Conservation (phyloP, 768 basidiomycete genomes). For the Pleurotus platypus region DNA sequence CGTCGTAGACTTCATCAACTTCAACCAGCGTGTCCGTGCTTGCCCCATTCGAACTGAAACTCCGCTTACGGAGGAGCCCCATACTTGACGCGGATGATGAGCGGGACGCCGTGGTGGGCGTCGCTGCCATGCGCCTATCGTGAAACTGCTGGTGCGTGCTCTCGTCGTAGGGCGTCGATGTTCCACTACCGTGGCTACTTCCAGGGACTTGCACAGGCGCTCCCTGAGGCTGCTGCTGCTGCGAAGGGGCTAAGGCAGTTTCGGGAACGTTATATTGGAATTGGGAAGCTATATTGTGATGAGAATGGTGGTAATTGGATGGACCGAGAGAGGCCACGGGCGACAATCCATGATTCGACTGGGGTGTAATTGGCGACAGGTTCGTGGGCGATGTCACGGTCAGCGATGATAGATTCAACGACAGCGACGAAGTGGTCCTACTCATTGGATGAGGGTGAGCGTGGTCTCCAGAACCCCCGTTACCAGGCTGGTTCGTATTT, state of each 20-base stretch:
- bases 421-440: conserved; percentile 39
- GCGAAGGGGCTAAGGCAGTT: conserved; percentile 16
- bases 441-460: conserved; percentile 16
- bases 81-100: conserved; percentile 5
- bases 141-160: conserved; percentile 16
- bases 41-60: conserved; percentile 46
- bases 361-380: conserved; percentile 55
- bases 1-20: conserved; percentile 34
- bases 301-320: conserved; percentile 33
- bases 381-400: conserved; percentile 64
- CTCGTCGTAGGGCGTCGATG: conserved; percentile 27
- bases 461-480: conserved; percentile 24
- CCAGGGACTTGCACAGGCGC: conserved; percentile 4
- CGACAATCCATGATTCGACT: conserved; percentile 30
- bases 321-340: conserved; percentile 63
- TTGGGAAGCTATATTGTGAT: conserved; percentile 38
- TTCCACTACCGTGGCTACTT: conserved; percentile 10
- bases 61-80: conserved; percentile 59
- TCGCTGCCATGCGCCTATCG: conserved; percentile 22
- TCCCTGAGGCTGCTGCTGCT: conserved; percentile 19
- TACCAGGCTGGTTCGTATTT: conserved; percentile 23
- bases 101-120: conserved; percentile 21
- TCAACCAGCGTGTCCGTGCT: conserved; percentile 19
- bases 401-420: conserved; percentile 66
- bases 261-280: conserved; percentile 50